These are phyloP conservation scores for Bipolaris gigantea DNA, from an alignment of 2,329 filamentous ascomycete species.

Conservation along the genomic window DNA sequence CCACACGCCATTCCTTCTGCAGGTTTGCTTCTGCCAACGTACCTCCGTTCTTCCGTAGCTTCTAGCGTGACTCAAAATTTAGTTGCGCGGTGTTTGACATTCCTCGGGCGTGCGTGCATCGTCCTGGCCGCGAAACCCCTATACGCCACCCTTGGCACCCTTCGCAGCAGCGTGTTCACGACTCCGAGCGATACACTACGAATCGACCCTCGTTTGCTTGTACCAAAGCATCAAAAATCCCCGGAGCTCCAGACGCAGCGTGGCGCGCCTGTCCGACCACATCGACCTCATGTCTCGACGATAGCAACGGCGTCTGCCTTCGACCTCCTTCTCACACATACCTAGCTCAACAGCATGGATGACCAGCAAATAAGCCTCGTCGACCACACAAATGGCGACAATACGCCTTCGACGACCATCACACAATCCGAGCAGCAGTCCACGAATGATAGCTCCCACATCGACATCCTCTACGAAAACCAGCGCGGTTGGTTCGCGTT, in stretches of 20 bases:
- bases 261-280: constrained; percentile 25
- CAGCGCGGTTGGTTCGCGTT: constrained; percentile 89
- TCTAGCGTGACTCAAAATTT: neutral
- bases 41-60: constrained; percentile 5
- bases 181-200: neutral
- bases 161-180: neutral
- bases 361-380: constrained; percentile 71
- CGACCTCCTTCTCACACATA: constrained; percentile 6
- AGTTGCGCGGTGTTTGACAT: constrained; percentile 4
- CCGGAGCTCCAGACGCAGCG: constrained; percentile 1
- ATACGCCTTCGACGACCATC: constrained; percentile 23
- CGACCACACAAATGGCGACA: constrained; percentile 53
- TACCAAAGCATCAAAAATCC: neutral
- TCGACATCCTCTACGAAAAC: constrained; percentile 95
- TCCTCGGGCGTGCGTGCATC: constrained; percentile 7
- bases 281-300: constrained; percentile 32
- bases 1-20: constrained; percentile 3
- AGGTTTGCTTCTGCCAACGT: constrained; percentile 6
- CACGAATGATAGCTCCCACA: constrained; percentile 32
- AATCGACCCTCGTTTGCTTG: neutral
- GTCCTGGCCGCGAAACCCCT: constrained; percentile 23
- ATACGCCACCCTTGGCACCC: constrained; percentile 3
- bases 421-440: constrained; percentile 19
- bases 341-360: constrained; percentile 24
- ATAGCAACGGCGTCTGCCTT: constrained; percentile 31